Conservation (phyloP, 2,329 filamentous ascomycete genomes). For the Pseudocercospora cruenta region DNA sequence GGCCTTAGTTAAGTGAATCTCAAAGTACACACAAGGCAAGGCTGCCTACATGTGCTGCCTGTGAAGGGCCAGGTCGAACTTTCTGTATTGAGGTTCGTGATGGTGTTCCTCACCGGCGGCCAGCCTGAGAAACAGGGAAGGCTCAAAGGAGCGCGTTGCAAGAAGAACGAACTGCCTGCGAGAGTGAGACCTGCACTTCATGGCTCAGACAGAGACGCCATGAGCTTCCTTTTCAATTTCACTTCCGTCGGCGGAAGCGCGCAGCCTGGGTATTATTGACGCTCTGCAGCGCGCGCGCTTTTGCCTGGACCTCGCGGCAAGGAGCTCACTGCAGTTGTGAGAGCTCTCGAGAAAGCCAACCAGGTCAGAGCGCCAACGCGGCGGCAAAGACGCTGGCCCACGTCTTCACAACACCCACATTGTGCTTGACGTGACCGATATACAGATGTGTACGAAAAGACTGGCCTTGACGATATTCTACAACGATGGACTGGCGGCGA, state of each 20-base stretch:
- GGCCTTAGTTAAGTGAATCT: not conserved
- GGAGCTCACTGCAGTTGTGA: not conserved
- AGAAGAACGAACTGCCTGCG: not conserved
- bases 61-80: not conserved
- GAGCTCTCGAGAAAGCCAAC: not conserved
- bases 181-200: not conserved
- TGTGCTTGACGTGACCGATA: not conserved
- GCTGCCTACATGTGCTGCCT: not conserved
- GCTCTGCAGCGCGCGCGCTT: not conserved
- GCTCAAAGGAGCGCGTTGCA: not conserved
- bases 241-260: not conserved
- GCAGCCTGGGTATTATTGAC: not conserved
- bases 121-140: not conserved
- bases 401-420: not conserved
- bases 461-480: not conserved
- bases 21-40: not conserved
- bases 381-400: not conserved
- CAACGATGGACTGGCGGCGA: not conserved
- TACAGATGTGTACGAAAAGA: not conserved
- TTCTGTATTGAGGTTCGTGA: not conserved
- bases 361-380: not conserved
- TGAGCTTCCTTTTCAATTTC: not conserved
- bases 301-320: not conserved
- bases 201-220: not conserved
- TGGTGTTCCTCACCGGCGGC: not conserved